Percentiles rank a stretch among this genome's conserved stretches.
Evolutionary conservation across 148 eudicot genomes (phyloP).

Genomic region (Bassia scoparia): DNA sequence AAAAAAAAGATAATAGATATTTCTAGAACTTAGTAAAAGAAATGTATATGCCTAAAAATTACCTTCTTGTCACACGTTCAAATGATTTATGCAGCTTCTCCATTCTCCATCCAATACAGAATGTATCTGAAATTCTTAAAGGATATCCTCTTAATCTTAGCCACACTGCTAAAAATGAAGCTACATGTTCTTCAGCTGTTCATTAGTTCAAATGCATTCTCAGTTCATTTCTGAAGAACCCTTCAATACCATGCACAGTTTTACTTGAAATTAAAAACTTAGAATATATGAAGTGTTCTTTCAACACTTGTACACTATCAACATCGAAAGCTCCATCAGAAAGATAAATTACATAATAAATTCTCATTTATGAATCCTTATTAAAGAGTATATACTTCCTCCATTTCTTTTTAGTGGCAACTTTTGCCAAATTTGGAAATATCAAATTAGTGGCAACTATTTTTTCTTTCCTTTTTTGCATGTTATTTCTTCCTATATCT

Average conservation of each 20-base stretch:
- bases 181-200: background rate
- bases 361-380: background rate
- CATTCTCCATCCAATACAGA: too few species aligned
- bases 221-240: background rate
- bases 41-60: background rate
- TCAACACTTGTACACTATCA: background rate
- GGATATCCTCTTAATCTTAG: background rate
- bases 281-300: background rate
- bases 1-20: background rate
- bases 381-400: background rate
- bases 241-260: background rate
- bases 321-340: background rate
- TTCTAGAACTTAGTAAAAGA: background rate
- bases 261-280: background rate
- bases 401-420: too few species aligned
- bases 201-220: background rate
- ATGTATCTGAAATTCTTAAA: background rate
- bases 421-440: too few species aligned
- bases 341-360: background rate
- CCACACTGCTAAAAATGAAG: background rate
- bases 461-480: too few species aligned
- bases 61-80: background rate
- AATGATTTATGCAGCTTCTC: conserved; percentile 10
- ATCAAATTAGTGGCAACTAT: too few species aligned
- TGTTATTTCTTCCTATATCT: too few species aligned